These are phyloP conservation scores for Hermanozyma aechmeae DNA, from an alignment of 805 yeast species.

Conservation along the genomic window DNA sequence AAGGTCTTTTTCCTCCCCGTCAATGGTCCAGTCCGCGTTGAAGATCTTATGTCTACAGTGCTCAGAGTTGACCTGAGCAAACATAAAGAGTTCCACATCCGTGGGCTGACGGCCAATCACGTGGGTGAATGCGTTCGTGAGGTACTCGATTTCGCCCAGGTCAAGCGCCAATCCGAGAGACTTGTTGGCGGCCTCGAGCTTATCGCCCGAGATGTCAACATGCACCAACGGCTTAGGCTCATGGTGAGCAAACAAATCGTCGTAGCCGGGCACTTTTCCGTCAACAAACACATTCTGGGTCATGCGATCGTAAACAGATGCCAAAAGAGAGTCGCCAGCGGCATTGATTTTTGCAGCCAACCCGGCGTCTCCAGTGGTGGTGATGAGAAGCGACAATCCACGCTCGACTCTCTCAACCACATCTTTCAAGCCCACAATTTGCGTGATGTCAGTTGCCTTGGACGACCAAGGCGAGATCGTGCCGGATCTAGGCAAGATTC, in stretches of 20 bases:
- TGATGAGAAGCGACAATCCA: slow-evolving; percentile 67
- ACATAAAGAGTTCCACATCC: slow-evolving; percentile 96
- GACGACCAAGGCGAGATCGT: slow-evolving; percentile 99
- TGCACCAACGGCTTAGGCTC: slow-evolving; percentile 74
- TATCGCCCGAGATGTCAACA: slow-evolving; percentile 56
- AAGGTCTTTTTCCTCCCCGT: slow-evolving; percentile 62
- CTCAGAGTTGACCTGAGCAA: slow-evolving; percentile 98
- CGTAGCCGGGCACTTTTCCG: slow-evolving; percentile 51
- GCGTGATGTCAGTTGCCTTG: slow-evolving; percentile 90
- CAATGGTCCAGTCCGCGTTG: slow-evolving; percentile 97
- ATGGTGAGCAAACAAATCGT: slow-evolving; percentile 71
- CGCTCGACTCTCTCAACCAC: slow-evolving; percentile 82
- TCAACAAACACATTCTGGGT: slow-evolving; percentile 62
- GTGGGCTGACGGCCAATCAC: slow-evolving; percentile 83
- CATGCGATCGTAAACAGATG: slow-evolving; percentile 87
- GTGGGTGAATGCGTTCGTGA: slow-evolving; percentile 71
- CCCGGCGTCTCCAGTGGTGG: slow-evolving; percentile 41
- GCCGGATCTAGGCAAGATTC: slow-evolving; percentile 87
- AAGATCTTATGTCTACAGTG: slow-evolving; percentile 99
- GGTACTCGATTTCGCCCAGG: slow-evolving; percentile 83
- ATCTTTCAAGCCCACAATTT: slow-evolving; percentile 72
- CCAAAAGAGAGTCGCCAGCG: slow-evolving; percentile 39
- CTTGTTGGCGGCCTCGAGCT: slow-evolving; percentile 68
- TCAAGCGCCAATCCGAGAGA: slow-evolving; percentile 91
- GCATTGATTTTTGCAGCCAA: slow-evolving; percentile 20